Evolutionary conservation across 192 early-diverging fungal species (phyloP).

Genomic region (Dimargaris cristalligena): DNA sequence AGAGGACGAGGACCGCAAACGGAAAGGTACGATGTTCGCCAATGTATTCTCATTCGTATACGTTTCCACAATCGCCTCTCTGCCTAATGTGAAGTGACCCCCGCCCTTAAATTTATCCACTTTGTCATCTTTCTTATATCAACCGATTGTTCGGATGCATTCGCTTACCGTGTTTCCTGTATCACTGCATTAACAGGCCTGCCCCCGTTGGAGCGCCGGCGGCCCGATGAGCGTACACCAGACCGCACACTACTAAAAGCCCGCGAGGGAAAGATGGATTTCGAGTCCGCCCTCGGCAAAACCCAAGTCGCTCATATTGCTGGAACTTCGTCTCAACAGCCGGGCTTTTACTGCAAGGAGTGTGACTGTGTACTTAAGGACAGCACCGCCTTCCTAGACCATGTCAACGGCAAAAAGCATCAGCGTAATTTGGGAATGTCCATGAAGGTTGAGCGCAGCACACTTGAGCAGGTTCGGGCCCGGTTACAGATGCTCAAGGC

Average conservation of each 20-base stretch:
- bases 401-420: constrained; percentile 83
- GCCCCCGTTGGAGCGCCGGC: neutral
- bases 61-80: no score
- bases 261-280: constrained; percentile 42
- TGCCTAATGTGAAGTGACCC: no score
- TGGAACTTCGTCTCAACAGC: constrained; percentile 38
- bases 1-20: constrained; percentile 34
- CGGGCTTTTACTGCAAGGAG: constrained; percentile 82
- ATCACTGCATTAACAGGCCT: neutral
- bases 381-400: constrained; percentile 76
- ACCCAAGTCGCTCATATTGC: constrained; percentile 58
- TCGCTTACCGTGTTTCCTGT: neutral
- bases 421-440: constrained; percentile 62
- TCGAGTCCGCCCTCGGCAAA: constrained; percentile 63
- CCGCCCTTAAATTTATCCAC: no score
- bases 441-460: constrained; percentile 67
- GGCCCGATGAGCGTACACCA: constrained; percentile 14
- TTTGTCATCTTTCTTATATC: no score
- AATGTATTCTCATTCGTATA: no score
- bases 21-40: constrained; percentile 28
- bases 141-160: no score
- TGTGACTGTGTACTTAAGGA: constrained; percentile 84
- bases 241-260: constrained; percentile 30
- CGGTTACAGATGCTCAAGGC: constrained; percentile 55
- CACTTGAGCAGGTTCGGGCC: constrained; percentile 54